Conservation (phyloP, 371 early-diverging fungal species). For the Circinella umbellata region DNA sequence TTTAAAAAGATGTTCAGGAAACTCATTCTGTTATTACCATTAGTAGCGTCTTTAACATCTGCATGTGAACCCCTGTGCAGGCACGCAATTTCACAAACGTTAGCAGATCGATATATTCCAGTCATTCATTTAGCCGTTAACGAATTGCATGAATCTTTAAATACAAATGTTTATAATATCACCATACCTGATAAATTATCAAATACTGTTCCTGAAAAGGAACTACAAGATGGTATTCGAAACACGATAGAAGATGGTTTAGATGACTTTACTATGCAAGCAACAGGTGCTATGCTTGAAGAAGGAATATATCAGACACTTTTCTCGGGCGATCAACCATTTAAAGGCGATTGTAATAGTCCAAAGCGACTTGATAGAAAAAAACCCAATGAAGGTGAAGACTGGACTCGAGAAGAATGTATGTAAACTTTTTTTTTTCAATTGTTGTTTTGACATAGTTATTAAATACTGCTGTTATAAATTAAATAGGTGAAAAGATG, state of each 20-base stretch:
- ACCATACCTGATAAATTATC: constrained; percentile 33
- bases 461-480: neutral
- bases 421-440: constrained; percentile 7
- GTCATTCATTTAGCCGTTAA: constrained; percentile 35
- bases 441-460: neutral
- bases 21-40: neutral
- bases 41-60: constrained; percentile 21
- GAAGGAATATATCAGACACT: constrained; percentile 55
- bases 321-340: constrained; percentile 60
- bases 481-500: constrained; percentile 44
- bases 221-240: constrained; percentile 39
- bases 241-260: constrained; percentile 22
- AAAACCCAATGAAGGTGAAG: constrained; percentile 60
- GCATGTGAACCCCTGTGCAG: constrained; percentile 66
- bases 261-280: constrained; percentile 22
- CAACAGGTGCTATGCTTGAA: constrained; percentile 32
- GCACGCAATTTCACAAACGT: constrained; percentile 54
- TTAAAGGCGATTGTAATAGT: constrained; percentile 70
- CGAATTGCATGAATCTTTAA: constrained; percentile 33
- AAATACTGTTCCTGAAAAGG: constrained; percentile 30
- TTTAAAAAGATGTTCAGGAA: constrained; percentile 15
- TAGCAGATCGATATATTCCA: constrained; percentile 53
- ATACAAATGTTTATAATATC: constrained; percentile 18
- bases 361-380: constrained; percentile 51
- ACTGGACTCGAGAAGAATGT: constrained; percentile 68